Conservation (phyloP, 2,329 filamentous ascomycete genomes). For the Aurifilum marmelostoma region DNA sequence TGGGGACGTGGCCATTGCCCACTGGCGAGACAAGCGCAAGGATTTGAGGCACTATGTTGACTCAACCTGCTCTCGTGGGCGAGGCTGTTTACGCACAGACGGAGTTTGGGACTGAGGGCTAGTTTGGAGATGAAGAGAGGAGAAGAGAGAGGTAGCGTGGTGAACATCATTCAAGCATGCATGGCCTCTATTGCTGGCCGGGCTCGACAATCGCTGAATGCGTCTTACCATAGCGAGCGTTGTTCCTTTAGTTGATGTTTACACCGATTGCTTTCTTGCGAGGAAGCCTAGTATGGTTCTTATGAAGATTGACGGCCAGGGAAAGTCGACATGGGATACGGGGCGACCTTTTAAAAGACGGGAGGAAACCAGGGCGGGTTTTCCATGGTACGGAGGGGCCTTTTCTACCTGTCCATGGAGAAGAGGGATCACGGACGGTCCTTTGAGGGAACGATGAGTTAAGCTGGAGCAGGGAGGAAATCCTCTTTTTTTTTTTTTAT, state of each 20-base stretch:
- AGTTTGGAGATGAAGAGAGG: background rate
- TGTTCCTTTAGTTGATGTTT: background rate
- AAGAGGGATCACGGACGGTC: background rate
- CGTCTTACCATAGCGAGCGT: constrained; percentile 12
- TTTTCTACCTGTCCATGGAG: background rate
- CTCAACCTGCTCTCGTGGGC: background rate
- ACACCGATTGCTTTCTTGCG: background rate
- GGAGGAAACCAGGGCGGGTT: background rate
- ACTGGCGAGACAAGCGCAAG: background rate
- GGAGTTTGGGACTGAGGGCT: constrained; percentile 5
- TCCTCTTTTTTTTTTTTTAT: constrained; percentile 22
- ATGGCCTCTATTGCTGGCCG: constrained; percentile 16
- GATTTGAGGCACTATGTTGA: background rate
- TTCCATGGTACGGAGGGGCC: background rate
- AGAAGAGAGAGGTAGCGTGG: background rate
- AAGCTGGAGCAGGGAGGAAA: constrained; percentile 5
- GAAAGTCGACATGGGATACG: constrained; percentile 3
- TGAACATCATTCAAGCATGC: constrained; percentile 15
- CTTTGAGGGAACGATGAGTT: background rate
- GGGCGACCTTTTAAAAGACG: constrained; percentile 5
- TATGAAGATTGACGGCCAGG: constrained; percentile 2
- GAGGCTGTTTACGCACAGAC: constrained; percentile 9
- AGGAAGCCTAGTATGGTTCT: constrained; percentile 3
- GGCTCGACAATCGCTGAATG: constrained; percentile 15
- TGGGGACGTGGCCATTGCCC: background rate